phyloP scores from a whole-genome alignment of 495 filamentous ascomycete genomes.

The Penicillium cosmopolitanum region DNA sequence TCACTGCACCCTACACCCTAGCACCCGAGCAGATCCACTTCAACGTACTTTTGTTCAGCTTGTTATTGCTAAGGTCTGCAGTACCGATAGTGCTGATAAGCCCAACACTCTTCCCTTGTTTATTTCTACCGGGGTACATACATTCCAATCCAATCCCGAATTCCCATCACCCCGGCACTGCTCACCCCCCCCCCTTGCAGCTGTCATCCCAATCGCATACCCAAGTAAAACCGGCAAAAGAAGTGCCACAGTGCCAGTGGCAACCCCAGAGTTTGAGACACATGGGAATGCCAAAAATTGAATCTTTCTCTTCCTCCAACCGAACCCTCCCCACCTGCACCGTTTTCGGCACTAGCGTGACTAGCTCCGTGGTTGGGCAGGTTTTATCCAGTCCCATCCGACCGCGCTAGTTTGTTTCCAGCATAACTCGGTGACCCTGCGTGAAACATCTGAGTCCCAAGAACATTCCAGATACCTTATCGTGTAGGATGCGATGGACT shows the following conservation, averaged over 20 bases:
- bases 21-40: background rate
- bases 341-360: background rate
- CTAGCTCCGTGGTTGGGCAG: background rate
- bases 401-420: background rate
- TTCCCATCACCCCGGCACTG: constrained; percentile 16
- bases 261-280: constrained; percentile 9
- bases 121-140: constrained; percentile 8
- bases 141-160: constrained; percentile 30
- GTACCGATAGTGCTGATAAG: background rate
- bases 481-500: too few relatives aligned
- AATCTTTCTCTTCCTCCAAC: background rate
- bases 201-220: constrained; percentile 27
- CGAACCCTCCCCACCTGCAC: background rate
- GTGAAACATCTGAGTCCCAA: too few relatives aligned
- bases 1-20: too few relatives aligned
- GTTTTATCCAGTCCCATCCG: background rate
- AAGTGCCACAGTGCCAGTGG: background rate
- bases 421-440: background rate
- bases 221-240: constrained; percentile 14
- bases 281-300: background rate
- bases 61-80: background rate
- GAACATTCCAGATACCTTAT: too few relatives aligned
- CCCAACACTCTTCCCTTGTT: background rate
- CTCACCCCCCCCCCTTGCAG: constrained; percentile 24
- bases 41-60: background rate